phyloP scores from a whole-genome alignment of 2,329 filamentous ascomycete genomes.

The Akanthomyces lecanii region DNA sequence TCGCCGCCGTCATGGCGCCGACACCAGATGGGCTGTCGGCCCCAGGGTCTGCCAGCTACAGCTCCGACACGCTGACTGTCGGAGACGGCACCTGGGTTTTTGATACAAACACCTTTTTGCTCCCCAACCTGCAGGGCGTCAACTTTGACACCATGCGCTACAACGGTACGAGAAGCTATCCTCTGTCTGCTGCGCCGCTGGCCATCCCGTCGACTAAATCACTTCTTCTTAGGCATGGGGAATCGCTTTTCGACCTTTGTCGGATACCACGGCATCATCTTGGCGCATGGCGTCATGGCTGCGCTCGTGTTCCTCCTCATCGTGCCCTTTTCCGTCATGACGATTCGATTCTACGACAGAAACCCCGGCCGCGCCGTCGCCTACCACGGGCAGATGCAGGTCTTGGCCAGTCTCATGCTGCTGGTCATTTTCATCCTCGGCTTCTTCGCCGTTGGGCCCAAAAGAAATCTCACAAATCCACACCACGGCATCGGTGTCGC shows the following conservation, averaged over 20 bases:
- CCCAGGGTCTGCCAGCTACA: constrained; percentile 68
- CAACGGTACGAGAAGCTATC: constrained; percentile 58
- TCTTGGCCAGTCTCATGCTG: constrained; percentile 62
- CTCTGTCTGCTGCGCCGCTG: neutral
- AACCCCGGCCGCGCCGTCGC: constrained; percentile 59
- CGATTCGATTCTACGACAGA: constrained; percentile 65
- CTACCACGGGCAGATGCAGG: constrained; percentile 70
- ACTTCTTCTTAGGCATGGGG: constrained; percentile 63
- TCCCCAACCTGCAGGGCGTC: constrained; percentile 71
- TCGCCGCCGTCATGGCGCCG: constrained; percentile 56
- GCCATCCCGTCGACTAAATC: constrained; percentile 14
- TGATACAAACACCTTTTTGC: constrained; percentile 68
- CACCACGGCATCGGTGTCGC: constrained; percentile 82
- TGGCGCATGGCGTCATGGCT: constrained; percentile 68
- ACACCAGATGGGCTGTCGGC: constrained; percentile 58
- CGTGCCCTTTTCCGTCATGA: constrained; percentile 69
- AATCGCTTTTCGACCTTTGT: constrained; percentile 68
- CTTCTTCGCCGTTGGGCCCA: constrained; percentile 72
- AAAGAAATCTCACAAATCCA: constrained; percentile 70
- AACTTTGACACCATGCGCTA: constrained; percentile 81
- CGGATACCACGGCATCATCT: constrained; percentile 67
- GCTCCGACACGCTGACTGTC: constrained; percentile 68
- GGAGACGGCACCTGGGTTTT: constrained; percentile 84
- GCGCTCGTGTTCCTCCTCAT: constrained; percentile 70
- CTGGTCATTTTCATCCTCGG: constrained; percentile 71